Conservation (phyloP, 768 basidiomycete species). For the Phlebiopsis flavidoalba region DNA sequence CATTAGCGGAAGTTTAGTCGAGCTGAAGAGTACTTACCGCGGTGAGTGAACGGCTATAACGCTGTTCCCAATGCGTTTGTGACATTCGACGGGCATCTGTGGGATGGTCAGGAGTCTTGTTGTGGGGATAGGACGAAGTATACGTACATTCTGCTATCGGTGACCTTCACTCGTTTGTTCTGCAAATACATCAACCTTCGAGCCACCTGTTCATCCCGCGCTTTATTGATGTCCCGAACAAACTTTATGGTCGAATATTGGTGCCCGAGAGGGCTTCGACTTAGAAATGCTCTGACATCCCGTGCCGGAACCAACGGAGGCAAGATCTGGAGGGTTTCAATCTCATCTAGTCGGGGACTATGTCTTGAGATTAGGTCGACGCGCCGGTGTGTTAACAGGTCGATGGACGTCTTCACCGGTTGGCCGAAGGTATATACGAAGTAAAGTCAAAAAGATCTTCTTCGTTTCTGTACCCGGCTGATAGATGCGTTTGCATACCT, state of each 20-base stretch:
- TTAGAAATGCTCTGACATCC: conserved; percentile 74
- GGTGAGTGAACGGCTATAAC: conserved; percentile 94
- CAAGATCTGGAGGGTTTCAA: conserved; percentile 78
- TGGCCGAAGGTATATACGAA: conserved; percentile 85
- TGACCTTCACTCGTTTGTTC: conserved; percentile 78
- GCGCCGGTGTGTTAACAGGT: conserved; percentile 75
- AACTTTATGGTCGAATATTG: conserved; percentile 67
- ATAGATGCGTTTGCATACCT: conserved; percentile 88
- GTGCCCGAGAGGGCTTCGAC: conserved; percentile 62
- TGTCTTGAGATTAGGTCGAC: conserved; percentile 87
- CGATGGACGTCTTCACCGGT: conserved; percentile 56
- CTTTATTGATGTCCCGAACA: conserved; percentile 62
- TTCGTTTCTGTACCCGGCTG: conserved; percentile 42
- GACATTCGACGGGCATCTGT: conserved; percentile 92
- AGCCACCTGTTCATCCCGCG: conserved; percentile 75
- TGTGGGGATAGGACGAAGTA: not conserved
- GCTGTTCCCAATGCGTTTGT: conserved; percentile 88
- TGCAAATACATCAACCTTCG: conserved; percentile 71
- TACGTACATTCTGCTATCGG: conserved; percentile 90
- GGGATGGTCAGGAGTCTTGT: not conserved
- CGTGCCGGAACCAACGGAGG: conserved; percentile 86
- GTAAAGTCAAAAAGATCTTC: conserved; percentile 75
- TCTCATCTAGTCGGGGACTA: conserved; percentile 73
- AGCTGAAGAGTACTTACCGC: conserved; percentile 40
- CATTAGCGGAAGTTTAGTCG: not conserved